Percentiles rank a stretch among this genome's conserved stretches.
These are phyloP conservation scores for Arthroderma uncinatum DNA, from an alignment of 2,329 filamentous ascomycete genomes.

Conservation along the genomic window DNA sequence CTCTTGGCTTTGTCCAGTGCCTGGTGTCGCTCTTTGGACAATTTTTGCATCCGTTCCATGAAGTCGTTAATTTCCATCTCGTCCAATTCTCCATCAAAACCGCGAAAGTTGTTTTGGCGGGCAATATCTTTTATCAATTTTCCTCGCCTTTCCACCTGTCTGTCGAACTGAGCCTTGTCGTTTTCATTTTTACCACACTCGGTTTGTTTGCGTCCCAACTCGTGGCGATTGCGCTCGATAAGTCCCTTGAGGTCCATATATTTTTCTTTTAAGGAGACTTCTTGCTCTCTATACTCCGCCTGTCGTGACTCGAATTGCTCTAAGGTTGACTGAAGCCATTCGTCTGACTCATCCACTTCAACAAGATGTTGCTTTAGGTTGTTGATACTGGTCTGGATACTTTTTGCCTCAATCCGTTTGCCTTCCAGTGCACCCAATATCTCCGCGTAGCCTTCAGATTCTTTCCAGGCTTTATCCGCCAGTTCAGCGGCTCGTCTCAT, in stretches of 20 bases:
- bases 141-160: conserved; percentile 60
- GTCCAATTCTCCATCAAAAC: conserved; percentile 68
- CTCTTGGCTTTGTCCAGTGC: conserved; percentile 63
- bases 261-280: conserved; percentile 50
- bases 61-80: conserved; percentile 66
- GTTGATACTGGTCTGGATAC: conserved; percentile 57
- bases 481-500: conserved; percentile 37
- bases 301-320: conserved; percentile 70
- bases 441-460: conserved; percentile 61
- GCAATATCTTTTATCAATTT: conserved; percentile 69
- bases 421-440: conserved; percentile 65
- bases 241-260: conserved; percentile 53
- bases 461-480: conserved; percentile 56
- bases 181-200: conserved; percentile 64
- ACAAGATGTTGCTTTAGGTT: conserved; percentile 62
- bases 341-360: conserved; percentile 67
- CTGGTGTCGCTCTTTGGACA: conserved; percentile 65
- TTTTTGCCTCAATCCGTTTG: conserved; percentile 63
- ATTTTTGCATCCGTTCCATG: conserved; percentile 62
- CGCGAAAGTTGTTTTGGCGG: conserved; percentile 64
- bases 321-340: conserved; percentile 59
- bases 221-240: conserved; percentile 38
- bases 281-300: conserved; percentile 51
- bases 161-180: conserved; percentile 76
- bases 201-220: conserved; percentile 32